Percentiles rank a stretch among this genome's conserved stretches.
phyloP scores from a whole-genome alignment of 352 stramenopile genomes.

The Phytophthora parvispora region DNA sequence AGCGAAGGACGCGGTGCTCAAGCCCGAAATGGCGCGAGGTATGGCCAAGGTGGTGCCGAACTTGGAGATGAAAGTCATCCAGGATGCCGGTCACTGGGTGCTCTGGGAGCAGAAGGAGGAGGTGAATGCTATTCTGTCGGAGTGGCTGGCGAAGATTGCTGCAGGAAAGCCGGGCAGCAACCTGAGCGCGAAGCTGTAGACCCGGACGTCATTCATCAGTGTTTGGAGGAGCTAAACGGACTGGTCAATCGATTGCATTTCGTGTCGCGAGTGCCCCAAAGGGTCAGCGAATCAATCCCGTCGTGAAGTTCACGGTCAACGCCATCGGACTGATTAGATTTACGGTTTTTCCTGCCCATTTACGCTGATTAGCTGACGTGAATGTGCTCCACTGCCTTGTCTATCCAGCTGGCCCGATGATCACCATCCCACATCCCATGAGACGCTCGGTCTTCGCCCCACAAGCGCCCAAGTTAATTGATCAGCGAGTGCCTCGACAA shows the following conservation, averaged over 20 bases:
- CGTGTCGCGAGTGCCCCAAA: conserved; percentile 11
- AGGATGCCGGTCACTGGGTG: conserved; percentile 57
- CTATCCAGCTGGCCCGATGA: conserved; percentile 18
- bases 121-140: conserved; percentile 49
- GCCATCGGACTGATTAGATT: conserved; percentile 1
- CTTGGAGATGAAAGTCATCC: conserved; percentile 36
- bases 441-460: not conserved
- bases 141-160: conserved; percentile 37
- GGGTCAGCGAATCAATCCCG: conserved; percentile 32
- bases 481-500: not conserved
- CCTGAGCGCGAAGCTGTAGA: conserved; percentile 21
- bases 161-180: not conserved
- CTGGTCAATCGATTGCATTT: conserved; percentile 39
- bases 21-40: conserved; percentile 45
- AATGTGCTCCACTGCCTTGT: conserved; percentile 19
- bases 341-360: not conserved
- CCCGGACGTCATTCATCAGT: conserved; percentile 9
- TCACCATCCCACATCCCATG: conserved; percentile 27
- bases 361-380: conserved; percentile 27
- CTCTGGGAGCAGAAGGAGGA: conserved; percentile 54
- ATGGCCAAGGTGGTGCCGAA: conserved; percentile 58
- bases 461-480: not conserved
- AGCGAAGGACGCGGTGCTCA: conserved; percentile 54
- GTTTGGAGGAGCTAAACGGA: conserved; percentile 25
- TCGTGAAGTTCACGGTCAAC: conserved; percentile 10